These are phyloP conservation scores for Mediolabrus comicus DNA, from an alignment of 108 stramenopile genomes.

Conservation along the genomic window DNA sequence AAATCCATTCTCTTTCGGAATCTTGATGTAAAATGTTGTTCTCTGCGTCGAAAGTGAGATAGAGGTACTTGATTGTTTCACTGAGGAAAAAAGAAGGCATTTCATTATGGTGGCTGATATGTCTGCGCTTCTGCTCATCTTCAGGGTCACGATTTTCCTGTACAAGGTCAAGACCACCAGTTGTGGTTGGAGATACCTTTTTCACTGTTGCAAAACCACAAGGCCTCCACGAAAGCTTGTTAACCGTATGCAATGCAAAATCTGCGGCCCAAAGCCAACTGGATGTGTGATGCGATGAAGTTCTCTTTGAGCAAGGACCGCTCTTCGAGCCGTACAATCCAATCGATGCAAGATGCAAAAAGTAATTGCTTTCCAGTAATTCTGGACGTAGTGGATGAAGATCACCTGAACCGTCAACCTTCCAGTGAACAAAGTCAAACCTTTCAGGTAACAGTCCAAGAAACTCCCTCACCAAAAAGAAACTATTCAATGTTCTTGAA, in stretches of 20 bases:
- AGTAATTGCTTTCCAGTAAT: conserved; percentile 86
- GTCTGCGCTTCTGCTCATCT: conserved; percentile 9
- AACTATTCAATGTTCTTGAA: conserved; percentile 75
- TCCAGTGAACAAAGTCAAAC: conserved; percentile 76
- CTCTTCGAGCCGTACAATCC: conserved; percentile 41
- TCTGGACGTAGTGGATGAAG: conserved; percentile 90
- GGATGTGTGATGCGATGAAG: conserved; percentile 33
- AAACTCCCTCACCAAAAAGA: conserved; percentile 74
- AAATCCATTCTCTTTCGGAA: conserved; percentile 74
- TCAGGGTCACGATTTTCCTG: conserved; percentile 13
- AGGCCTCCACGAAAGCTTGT: conserved; percentile 31
- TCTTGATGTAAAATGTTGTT: conserved; percentile 76
- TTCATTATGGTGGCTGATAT: conserved; percentile 69
- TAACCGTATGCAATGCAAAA: conserved; percentile 54
- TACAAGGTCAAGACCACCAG: conserved; percentile 44
- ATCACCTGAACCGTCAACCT: conserved; percentile 49
- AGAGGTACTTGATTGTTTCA: conserved; percentile 97
- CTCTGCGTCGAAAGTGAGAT: conserved; percentile 86
- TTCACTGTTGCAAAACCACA: conserved; percentile 72
- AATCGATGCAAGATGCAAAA: conserved; percentile 75
- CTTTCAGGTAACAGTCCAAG: conserved; percentile 88
- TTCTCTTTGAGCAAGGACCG: conserved; percentile 21
- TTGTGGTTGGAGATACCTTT: conserved; percentile 49
- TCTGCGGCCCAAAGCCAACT: conserved; percentile 81
- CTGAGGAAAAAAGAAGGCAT: conserved; percentile 96